Percentiles rank a stretch among this genome's conserved stretches.
These are phyloP conservation scores for Colletotrichum endophyticum DNA, from an alignment of 2,329 filamentous ascomycete genomes.

Conservation along the genomic window DNA sequence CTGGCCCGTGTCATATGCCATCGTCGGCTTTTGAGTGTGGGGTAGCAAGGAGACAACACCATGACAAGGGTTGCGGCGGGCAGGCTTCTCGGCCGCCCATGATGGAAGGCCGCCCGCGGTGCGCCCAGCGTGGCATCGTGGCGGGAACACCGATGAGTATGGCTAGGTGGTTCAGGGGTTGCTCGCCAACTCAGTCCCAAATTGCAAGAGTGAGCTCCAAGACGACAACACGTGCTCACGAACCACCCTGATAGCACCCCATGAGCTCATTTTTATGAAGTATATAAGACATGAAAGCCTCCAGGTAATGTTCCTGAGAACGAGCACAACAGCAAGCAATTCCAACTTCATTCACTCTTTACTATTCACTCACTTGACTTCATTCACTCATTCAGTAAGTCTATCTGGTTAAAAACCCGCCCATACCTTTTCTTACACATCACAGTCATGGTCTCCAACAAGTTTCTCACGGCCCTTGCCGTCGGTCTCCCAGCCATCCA, in stretches of 20 bases:
- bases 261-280: neutral
- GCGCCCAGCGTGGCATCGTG: neutral
- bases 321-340: neutral
- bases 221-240: neutral
- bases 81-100: neutral
- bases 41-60: neutral
- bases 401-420: neutral
- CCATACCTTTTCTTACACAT: neutral
- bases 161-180: neutral
- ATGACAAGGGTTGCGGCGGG: neutral
- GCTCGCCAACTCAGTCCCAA: neutral
- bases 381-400: neutral
- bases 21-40: neutral
- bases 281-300: neutral
- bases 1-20: neutral
- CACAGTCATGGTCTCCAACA: neutral
- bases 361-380: neutral
- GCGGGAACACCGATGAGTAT: neutral
- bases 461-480: neutral
- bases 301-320: neutral
- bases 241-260: neutral
- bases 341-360: neutral
- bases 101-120: neutral
- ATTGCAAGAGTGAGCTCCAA: neutral
- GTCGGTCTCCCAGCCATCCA: slow-evolving; percentile 4